phyloP scores from a whole-genome alignment of 2,329 filamentous ascomycete species.

The Bipolaris zeicola region DNA sequence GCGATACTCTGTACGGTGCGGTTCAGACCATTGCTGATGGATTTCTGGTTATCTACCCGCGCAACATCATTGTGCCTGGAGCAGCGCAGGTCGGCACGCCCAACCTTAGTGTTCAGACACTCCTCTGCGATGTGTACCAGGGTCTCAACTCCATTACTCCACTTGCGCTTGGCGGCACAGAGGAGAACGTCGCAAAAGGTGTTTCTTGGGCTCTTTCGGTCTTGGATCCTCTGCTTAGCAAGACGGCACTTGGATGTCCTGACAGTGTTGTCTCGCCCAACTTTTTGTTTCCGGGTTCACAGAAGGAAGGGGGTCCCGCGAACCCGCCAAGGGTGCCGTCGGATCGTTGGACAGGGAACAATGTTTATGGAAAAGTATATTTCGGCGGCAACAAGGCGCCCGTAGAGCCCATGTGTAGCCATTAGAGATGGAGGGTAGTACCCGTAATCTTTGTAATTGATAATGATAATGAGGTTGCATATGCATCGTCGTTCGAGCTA shows the following conservation, averaged over 20 bases:
- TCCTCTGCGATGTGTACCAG: slow-evolving; percentile 45
- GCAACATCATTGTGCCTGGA: slow-evolving; percentile 38
- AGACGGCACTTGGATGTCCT: slow-evolving; percentile 44
- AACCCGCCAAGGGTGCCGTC: slow-evolving; percentile 30
- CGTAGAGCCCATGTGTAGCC: slow-evolving; percentile 20
- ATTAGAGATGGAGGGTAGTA: neutral
- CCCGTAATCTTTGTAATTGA: neutral
- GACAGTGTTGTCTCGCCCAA: slow-evolving; percentile 32
- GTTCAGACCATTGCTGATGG: slow-evolving; percentile 44
- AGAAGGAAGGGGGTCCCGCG: slow-evolving; percentile 35
- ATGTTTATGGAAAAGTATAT: slow-evolving; percentile 47
- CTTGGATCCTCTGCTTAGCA: slow-evolving; percentile 35
- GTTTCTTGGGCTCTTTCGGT: slow-evolving; percentile 40
- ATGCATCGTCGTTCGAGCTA: no score
- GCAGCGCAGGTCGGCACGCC: slow-evolving; percentile 39
- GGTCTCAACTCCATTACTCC: slow-evolving; percentile 47
- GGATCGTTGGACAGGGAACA: slow-evolving; percentile 39
- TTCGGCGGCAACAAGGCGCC: slow-evolving; percentile 30
- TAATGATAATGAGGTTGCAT: neutral
- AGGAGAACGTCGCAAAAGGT: slow-evolving; percentile 25
- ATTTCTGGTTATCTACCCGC: slow-evolving; percentile 42
- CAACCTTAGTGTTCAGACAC: slow-evolving; percentile 38
- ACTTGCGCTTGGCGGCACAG: slow-evolving; percentile 34
- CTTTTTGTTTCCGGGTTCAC: slow-evolving; percentile 38
- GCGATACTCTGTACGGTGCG: slow-evolving; percentile 54